Evolutionary conservation across 805 yeast species (phyloP), one percentile per base, ranked within the genome.

Genomic region (Wickerhamiella lipophila): DNA sequence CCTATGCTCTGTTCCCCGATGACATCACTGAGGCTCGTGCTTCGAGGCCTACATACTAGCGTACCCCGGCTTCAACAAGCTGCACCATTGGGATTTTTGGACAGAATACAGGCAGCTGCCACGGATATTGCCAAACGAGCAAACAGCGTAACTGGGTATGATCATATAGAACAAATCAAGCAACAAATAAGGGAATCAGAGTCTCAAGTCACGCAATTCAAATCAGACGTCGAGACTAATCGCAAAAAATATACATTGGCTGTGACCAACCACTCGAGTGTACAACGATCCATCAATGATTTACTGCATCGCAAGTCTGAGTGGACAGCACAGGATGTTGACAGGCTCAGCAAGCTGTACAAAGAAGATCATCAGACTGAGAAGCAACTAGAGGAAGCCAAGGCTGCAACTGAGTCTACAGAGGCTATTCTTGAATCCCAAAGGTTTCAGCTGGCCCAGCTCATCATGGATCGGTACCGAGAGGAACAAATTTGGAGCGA

Each of bases 401-500:
- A 82, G 46, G 71, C 72, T 45, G 59, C 61, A 2, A 95, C 81
- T 51, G 62, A 66, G 19, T 67, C 67, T 2, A 67, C 81, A 1
- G 74, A 76, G 40, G 55, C 54, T 8, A 56, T 60, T 9, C 68
- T 88, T 36, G 72, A 70, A 19, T 64, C 67, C 22, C 69, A 77
- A 1, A 96, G 88, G 56, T 61, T 59, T 2, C 61, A 64, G 42
- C 66, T 87, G 42, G 79, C 86, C 15, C 79, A 79, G 50, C 80
- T 84, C 51, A 92, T 92, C 15, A 69, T 89, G 59, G 79, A 87
- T 1, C 70, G 97, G 56, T 92, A 92, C 59, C 95, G 89, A 54
- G 97, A 92, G 62, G 99, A 92, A 60, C 97, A 92, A 64, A 78
- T 92, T 6, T 92, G 98, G 97, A 85, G 96, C 1, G 98, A 92